These are phyloP conservation scores for Cryptococcus sp. DNA, from an alignment of 1,284 basidiomycete species.

Conservation along the genomic window DNA sequence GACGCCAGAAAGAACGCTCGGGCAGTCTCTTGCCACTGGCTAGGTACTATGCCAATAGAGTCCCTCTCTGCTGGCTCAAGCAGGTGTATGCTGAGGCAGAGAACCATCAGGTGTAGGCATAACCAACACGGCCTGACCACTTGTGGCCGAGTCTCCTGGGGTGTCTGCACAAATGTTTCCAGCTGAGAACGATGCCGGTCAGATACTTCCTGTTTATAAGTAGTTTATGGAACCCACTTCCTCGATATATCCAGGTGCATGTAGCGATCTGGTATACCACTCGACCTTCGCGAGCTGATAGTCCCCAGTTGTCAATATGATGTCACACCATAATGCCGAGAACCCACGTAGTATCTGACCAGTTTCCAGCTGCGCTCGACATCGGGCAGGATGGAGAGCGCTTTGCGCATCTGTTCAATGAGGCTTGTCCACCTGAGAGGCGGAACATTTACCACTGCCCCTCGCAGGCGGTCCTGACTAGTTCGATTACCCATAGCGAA, in stretches of 20 bases:
- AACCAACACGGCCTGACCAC: constrained; percentile 8
- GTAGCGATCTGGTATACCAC: constrained; percentile 11
- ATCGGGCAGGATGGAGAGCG: constrained; percentile 10
- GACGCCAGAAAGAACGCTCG: constrained; percentile 7
- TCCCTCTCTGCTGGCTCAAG: constrained; percentile 8
- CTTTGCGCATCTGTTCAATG: constrained; percentile 9
- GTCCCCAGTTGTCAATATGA: background rate
- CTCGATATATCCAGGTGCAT: constrained; percentile 6
- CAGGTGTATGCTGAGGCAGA: constrained; percentile 11
- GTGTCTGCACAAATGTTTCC: background rate
- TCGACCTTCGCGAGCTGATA: constrained; percentile 3
- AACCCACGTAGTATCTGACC: constrained; percentile 12
- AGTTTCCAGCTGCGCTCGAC: constrained; percentile 2
- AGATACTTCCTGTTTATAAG: background rate
- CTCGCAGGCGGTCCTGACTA: constrained; percentile 7
- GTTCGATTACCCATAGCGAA: constrained; percentile 14
- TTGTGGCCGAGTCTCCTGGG: no score
- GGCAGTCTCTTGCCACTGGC: constrained; percentile 16
- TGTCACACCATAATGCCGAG: background rate
- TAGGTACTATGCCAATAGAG: constrained; percentile 2
- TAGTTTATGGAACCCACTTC: constrained; percentile 3
- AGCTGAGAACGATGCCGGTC: background rate
- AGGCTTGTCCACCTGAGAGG: constrained; percentile 5
- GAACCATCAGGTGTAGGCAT: constrained; percentile 12
- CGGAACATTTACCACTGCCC: constrained; percentile 1